These are phyloP conservation scores for Arthroderma uncinatum DNA, from an alignment of 2,329 filamentous ascomycete species.

Conservation along the genomic window DNA sequence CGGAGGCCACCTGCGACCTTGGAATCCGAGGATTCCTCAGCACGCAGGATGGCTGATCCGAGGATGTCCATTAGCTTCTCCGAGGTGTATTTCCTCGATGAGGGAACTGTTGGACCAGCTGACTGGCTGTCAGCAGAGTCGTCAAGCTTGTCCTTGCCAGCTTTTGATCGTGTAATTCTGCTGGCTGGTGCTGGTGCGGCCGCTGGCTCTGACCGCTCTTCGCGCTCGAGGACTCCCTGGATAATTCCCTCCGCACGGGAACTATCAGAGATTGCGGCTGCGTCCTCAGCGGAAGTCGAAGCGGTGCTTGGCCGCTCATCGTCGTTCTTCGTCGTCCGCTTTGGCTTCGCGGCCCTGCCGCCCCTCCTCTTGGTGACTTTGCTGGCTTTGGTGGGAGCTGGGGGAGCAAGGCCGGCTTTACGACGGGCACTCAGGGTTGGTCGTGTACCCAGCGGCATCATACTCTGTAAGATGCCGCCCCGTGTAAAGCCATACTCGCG, in stretches of 20 bases:
- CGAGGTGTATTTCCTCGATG: conserved; percentile 19
- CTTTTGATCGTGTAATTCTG: conserved; percentile 10
- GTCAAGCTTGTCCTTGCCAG: conserved; percentile 10
- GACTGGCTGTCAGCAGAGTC: conserved; percentile 12
- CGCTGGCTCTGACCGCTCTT: conserved; percentile 5
- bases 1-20: conserved; percentile 23
- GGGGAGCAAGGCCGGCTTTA: conserved; percentile 34
- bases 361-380: conserved; percentile 8
- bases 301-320: conserved; percentile 16
- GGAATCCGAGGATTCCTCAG: conserved; percentile 22
- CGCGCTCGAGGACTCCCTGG: conserved; percentile 6
- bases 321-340: conserved; percentile 11
- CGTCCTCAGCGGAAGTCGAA: conserved; percentile 13
- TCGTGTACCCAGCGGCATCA: conserved; percentile 67
- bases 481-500: conserved; percentile 57
- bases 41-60: conserved; percentile 21
- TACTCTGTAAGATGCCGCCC: conserved; percentile 67
- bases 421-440: conserved; percentile 53
- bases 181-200: neutral
- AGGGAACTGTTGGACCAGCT: conserved; percentile 9
- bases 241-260: conserved; percentile 5
- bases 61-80: conserved; percentile 22
- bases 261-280: conserved; percentile 7
- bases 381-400: conserved; percentile 27
- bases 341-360: conserved; percentile 9